Evolutionary conservation across 2,329 filamentous ascomycete species (phyloP), one percentile per base, ranked within the genome.

Genomic region (Trichoderma sp.): DNA sequence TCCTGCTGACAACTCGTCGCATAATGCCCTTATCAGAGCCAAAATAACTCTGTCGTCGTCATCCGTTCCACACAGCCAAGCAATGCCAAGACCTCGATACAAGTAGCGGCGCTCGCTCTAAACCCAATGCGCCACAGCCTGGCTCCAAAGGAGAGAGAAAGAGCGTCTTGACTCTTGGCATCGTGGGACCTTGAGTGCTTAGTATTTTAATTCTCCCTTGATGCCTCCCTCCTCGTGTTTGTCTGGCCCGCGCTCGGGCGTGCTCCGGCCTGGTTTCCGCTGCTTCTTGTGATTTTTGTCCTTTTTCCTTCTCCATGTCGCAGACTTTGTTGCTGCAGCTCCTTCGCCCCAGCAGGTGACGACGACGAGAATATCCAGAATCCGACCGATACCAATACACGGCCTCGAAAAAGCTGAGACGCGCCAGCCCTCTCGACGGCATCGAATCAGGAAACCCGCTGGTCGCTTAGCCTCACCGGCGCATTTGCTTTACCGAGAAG

Each of bases 101-200:
- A 66, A 16, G 57, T 47, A 53, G 70, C 70, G 62, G 70, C 70
- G 55, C 59, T 31, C 33, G 53, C 55, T 56, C 71, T 72, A 71
- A 70, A 21, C 69, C 66, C 37, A 55, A 69, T 71, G 35, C 66
- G 71, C 66, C 52, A 57, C 59, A 49, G 55, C 64, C 56, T 64
- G 24, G 33, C 33, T 52, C 47, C 61, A 27, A 55, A 62, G 52
- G 40, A 33, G 47, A 29, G 21, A 52, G 49, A 52, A 49, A 67
- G 40, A 58, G 56, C 53, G 29, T 27, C 33, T 60, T 24, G 33
- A 47, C 43, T 60, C 65, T 68, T 68, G 66, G 66, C 66, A 68
- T 68, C 66, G 58, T 68, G 66, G 58, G 55, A 67, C 64, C 53
- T 59, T 37, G 59, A 64, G 53, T 49, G 61, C 29, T 49, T 66